These are phyloP conservation scores for Musa troglodytarum DNA, from an alignment of 176 grass and related monocot species.

Conservation along the genomic window DNA sequence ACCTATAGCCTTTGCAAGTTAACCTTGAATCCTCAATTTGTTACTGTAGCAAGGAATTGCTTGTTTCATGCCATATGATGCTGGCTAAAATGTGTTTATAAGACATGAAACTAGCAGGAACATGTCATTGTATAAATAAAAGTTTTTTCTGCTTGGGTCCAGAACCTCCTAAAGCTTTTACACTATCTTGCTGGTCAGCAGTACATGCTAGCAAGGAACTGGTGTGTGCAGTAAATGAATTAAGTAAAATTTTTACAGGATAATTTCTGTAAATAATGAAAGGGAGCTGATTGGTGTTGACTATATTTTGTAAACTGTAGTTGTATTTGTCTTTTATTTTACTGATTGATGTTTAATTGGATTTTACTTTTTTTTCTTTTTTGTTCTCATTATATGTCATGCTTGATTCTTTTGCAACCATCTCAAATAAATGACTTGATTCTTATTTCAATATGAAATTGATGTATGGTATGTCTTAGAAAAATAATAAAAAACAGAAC, in stretches of 20 bases:
- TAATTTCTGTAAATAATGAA: background rate
- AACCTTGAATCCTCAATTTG: background rate
- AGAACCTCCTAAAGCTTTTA: no score
- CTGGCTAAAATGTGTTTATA: background rate
- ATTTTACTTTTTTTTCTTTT: no score
- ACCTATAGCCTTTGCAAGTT: background rate
- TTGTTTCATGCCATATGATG: background rate
- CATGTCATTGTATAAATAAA: no score
- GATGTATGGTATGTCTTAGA: background rate
- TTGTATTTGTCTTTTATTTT: background rate
- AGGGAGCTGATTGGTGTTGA: background rate
- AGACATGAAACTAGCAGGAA: background rate
- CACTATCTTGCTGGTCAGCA: no score
- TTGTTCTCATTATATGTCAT: no score
- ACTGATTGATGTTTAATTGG: background rate
- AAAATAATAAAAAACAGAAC: background rate
- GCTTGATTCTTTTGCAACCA: no score
- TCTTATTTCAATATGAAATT: no score
- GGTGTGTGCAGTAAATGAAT: background rate
- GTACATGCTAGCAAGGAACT: no score
- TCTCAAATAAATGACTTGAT: no score
- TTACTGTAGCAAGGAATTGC: background rate
- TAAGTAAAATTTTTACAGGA: background rate
- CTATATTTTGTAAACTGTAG: background rate
- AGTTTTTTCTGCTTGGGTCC: no score